These are phyloP conservation scores for Ehretia macrophylla DNA, from an alignment of 257 asterid species.

Conservation along the genomic window DNA sequence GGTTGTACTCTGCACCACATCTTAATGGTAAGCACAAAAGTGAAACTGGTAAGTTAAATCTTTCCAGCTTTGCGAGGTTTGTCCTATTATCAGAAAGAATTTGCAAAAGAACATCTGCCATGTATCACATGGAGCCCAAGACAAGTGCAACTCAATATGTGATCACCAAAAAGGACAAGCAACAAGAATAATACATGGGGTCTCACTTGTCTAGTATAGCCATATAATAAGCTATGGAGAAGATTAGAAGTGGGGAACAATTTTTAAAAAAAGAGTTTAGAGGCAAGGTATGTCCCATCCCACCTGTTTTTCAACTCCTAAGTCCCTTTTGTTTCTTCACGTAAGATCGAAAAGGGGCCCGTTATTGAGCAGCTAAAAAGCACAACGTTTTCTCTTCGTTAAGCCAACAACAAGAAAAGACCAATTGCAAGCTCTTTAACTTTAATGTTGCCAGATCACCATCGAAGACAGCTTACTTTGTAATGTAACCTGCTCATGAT, in stretches of 20 bases:
- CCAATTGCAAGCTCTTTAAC: too few species aligned
- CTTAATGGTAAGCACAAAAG: background rate
- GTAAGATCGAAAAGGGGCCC: conserved; percentile 7
- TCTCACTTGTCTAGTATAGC: conserved; percentile 24
- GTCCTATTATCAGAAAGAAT: conserved; percentile 19
- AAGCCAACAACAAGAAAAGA: background rate
- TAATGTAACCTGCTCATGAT: too few species aligned
- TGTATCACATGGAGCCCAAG: conserved; percentile 38
- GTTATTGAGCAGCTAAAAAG: conserved; percentile 1
- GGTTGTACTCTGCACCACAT: background rate
- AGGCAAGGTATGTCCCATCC: conserved; percentile 22
- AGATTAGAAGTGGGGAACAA: conserved; percentile 21
- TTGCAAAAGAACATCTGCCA: conserved; percentile 3
- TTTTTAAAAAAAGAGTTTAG: conserved; percentile 19
- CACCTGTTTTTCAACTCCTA: conserved; percentile 14
- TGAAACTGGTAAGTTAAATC: conserved; percentile 4
- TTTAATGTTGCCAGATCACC: too few species aligned
- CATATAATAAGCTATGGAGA: conserved; percentile 12
- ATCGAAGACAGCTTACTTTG: too few species aligned
- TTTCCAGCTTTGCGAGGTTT: conserved; percentile 28
- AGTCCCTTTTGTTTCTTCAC: conserved; percentile 22
- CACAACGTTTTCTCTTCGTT: background rate
- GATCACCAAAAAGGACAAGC: conserved; percentile 31
- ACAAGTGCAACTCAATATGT: conserved; percentile 28
- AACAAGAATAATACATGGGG: conserved; percentile 27